These are phyloP conservation scores for Penicillium waksmanii DNA, from an alignment of 495 filamentous ascomycete species.

Conservation along the genomic window DNA sequence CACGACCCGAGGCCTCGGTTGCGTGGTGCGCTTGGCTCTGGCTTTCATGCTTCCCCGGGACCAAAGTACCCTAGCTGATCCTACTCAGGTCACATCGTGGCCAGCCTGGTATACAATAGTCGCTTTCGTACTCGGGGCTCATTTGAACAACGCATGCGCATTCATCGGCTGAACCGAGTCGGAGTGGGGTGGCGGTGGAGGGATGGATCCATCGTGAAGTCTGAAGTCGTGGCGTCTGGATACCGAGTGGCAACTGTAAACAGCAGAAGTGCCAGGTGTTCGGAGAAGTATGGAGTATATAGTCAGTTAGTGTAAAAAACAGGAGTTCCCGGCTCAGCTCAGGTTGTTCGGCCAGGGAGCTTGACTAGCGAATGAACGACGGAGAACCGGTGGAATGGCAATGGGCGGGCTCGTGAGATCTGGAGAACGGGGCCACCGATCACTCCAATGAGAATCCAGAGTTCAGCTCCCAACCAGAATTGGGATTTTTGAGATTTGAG, in stretches of 20 bases:
- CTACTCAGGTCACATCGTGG: neutral
- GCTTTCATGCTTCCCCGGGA: neutral
- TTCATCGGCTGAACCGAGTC: neutral
- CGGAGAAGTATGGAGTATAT: neutral
- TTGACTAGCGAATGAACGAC: constrained; percentile 11
- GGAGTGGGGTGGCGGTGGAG: neutral
- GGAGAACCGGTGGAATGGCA: constrained; percentile 4
- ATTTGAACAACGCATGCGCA: neutral
- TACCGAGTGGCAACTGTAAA: neutral
- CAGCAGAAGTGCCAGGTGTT: constrained; percentile 3
- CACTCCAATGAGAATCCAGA: constrained; percentile 15
- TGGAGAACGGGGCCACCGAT: constrained; percentile 12
- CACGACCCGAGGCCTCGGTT: constrained; percentile 4
- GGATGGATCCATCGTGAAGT: neutral
- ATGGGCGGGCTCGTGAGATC: constrained; percentile 10
- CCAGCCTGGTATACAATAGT: neutral
- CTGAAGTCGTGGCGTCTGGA: neutral
- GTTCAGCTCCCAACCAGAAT: constrained; percentile 4
- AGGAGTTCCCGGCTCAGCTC: constrained; percentile 15
- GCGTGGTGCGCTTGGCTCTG: neutral
- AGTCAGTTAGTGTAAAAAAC: neutral
- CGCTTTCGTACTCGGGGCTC: neutral
- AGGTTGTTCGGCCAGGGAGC: constrained; percentile 10
- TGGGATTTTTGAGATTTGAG: neutral
- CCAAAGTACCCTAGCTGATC: neutral